A percentile compares a stretch with the other conserved stretches of the same genome.
phyloP scores from a whole-genome alignment of 495 filamentous ascomycete genomes.

The Penicillium soppii region DNA sequence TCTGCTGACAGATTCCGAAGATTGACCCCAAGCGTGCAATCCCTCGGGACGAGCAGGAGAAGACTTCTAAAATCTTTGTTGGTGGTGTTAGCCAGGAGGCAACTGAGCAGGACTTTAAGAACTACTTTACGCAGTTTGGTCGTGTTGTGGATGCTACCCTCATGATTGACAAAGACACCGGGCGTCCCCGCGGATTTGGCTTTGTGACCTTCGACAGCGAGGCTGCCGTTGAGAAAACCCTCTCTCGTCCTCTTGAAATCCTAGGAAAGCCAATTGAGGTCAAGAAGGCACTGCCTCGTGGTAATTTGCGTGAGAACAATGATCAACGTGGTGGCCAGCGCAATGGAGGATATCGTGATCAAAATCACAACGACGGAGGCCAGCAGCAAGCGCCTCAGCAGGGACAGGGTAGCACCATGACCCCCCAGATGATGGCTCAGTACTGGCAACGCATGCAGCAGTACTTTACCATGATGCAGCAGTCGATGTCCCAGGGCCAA shows the following conservation, averaged over 20 bases:
- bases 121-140: conserved; percentile 95
- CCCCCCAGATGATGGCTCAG: conserved; percentile 94
- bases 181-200: conserved; percentile 92
- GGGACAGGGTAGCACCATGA: conserved; percentile 63
- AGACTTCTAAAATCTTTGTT: conserved; percentile 97
- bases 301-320: conserved; percentile 90
- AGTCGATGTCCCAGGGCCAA: conserved; percentile 56
- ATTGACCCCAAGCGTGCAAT: conserved; percentile 98
- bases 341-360: conserved; percentile 58
- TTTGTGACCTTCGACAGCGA: conserved; percentile 99
- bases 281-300: conserved; percentile 94
- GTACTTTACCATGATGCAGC: conserved; percentile 93
- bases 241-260: conserved; percentile 81
- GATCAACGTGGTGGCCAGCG: conserved; percentile 56
- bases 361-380: conserved; percentile 42
- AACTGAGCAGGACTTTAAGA: conserved; percentile 89
- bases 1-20: conserved; percentile 46
- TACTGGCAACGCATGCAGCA: conserved; percentile 98
- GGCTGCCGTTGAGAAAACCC: conserved; percentile 87
- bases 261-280: conserved; percentile 96
- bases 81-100: conserved; percentile 97
- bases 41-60: conserved; percentile 95
- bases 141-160: conserved; percentile 95
- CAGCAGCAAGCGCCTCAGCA: conserved; percentile 51
- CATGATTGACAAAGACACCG: conserved; percentile 99